Percentiles rank a stretch among this genome's conserved stretches.
phyloP scores from a whole-genome alignment of 192 early-diverging fungal species.

The Chytriomyces sp. region DNA sequence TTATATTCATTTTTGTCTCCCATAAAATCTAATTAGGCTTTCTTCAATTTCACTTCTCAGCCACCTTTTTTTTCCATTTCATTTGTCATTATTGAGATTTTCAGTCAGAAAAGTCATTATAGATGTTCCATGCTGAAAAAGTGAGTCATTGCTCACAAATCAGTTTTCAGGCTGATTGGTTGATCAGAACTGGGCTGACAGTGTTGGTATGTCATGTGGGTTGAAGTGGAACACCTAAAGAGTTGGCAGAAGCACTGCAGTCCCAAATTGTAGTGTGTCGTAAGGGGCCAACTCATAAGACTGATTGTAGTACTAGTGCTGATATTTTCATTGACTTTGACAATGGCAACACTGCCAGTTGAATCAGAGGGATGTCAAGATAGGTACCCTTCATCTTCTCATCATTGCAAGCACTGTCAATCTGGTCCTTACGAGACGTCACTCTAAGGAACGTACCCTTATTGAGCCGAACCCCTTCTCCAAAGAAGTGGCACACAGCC shows the following conservation, averaged over 20 bases:
- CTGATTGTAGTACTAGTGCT: not conserved
- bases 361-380: no score
- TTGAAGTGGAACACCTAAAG: not conserved
- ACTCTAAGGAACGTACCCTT: not conserved
- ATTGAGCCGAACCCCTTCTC: conserved; percentile 8
- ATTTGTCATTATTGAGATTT: no score
- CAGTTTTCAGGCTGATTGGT: no score
- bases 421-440: not conserved
- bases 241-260: conserved; percentile 1
- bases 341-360: not conserved
- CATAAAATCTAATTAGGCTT: no score
- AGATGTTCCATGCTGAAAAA: no score
- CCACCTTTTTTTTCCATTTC: no score
- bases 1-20: no score
- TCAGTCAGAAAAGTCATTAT: no score
- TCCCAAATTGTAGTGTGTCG: conserved; percentile 8
- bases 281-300: conserved; percentile 13
- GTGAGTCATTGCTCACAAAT: no score
- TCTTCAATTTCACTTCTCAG: no score
- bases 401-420: not conserved
- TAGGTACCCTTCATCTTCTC: not conserved
- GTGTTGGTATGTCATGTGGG: not conserved
- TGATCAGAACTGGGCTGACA: no score
- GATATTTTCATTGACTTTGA: not conserved
- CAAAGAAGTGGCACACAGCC: no score